Percentiles rank a stretch among this genome's conserved stretches.
Conservation (phyloP, 257 asterid species). For the Forsythia viridissima region DNA sequence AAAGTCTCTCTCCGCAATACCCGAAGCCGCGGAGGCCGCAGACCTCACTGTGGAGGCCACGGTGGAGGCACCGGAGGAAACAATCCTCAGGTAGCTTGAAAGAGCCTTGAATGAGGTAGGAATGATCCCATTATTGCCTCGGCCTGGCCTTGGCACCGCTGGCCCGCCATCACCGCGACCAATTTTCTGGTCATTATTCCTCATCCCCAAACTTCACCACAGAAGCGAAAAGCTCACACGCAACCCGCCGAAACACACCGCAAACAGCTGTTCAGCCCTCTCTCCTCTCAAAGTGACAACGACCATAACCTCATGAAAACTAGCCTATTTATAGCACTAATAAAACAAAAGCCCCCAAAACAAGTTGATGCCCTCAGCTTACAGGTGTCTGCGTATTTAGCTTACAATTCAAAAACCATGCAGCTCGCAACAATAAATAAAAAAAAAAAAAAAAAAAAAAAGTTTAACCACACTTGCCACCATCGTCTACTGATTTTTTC, state of each 20-base stretch:
- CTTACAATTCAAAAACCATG: constrained; percentile 54
- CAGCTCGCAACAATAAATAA: constrained; percentile 46
- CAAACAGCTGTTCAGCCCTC: constrained; percentile 32
- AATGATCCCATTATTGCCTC: constrained; percentile 51
- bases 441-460: constrained; percentile 29
- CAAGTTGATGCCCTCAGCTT: constrained; percentile 27
- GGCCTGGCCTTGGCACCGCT: constrained; percentile 42
- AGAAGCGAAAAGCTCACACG: constrained; percentile 18
- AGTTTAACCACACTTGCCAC: constrained; percentile 27
- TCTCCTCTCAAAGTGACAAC: constrained; percentile 24
- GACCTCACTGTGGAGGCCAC: constrained; percentile 88
- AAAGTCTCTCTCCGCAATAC: constrained; percentile 72
- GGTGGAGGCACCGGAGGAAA: constrained; percentile 78
- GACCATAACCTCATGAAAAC: constrained; percentile 42
- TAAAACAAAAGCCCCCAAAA: constrained; percentile 10
- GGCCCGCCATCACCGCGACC: constrained; percentile 46
- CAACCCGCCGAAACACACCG: constrained; percentile 25
- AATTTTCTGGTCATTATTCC: constrained; percentile 59
- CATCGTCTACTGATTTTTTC: constrained; percentile 23
- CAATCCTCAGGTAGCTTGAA: constrained; percentile 68
- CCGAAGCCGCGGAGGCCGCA: constrained; percentile 91
- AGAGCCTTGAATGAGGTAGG: constrained; percentile 73
- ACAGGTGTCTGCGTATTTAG: constrained; percentile 50
- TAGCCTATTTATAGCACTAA: constrained; percentile 5
- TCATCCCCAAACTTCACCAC: constrained; percentile 48